Conservation (phyloP, 73 alveolate genomes). For the Urostyla sp. region DNA sequence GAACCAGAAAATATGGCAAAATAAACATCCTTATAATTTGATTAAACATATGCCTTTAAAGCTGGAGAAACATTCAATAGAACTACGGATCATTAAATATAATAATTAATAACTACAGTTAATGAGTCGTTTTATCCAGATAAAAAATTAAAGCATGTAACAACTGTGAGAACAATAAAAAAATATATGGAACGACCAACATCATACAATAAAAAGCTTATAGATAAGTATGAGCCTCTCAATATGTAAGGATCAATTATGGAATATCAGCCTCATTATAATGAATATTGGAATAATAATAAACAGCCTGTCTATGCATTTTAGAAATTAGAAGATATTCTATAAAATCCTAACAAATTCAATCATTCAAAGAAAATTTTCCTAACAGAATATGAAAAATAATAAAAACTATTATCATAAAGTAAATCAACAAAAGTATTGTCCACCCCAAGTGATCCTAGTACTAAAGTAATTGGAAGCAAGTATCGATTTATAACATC, state of each 20-base stretch:
- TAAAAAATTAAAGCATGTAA: neutral
- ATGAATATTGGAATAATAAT: slow-evolving; percentile 21
- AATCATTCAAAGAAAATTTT: slow-evolving; percentile 35
- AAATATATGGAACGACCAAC: slow-evolving; percentile 18
- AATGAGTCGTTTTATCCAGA: neutral
- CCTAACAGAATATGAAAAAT: neutral
- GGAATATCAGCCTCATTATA: slow-evolving; percentile 32
- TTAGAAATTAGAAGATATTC: slow-evolving; percentile 11
- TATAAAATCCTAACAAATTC: slow-evolving; percentile 19
- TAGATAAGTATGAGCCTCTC: slow-evolving; percentile 36
- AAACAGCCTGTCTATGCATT: slow-evolving; percentile 24
- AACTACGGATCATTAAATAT: neutral
- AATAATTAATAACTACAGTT: neutral
- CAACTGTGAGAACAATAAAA: slow-evolving; percentile 23
- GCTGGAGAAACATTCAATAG: slow-evolving; percentile 5
- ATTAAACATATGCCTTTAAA: slow-evolving; percentile 1
- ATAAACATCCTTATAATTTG: neutral
- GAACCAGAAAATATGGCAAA: neutral
- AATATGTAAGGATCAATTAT: slow-evolving; percentile 36
- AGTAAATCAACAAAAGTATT: neutral
- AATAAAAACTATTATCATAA: neutral
- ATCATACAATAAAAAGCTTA: neutral
- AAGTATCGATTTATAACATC: slow-evolving; percentile 16
- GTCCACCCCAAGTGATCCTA: neutral
- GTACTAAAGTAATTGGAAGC: slow-evolving; percentile 36